phyloP scores from a whole-genome alignment of 768 basidiomycete species.

The Russula ochroleuca region DNA sequence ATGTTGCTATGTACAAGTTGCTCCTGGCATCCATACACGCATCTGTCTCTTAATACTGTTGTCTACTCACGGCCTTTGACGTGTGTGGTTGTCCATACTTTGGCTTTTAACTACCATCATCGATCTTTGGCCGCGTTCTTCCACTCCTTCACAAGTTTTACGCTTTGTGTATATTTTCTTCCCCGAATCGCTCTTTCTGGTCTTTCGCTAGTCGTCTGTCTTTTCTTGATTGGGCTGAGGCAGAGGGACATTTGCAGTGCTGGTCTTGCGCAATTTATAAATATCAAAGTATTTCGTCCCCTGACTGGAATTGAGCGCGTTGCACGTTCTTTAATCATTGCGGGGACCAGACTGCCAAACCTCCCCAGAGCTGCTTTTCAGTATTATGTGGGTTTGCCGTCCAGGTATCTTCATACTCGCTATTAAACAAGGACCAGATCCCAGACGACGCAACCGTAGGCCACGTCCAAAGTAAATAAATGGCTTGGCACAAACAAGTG shows the following conservation, averaged over 20 bases:
- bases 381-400: not conserved
- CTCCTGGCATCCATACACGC: constrained; percentile 6
- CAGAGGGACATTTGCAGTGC: constrained; percentile 18
- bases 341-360: not conserved
- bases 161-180: constrained; percentile 15
- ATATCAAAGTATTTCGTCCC: not conserved
- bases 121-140: not conserved
- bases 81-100: constrained; percentile 20
- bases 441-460: not conserved
- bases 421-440: not conserved
- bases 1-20: constrained; percentile 21
- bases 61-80: not conserved
- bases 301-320: not conserved
- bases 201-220: constrained; percentile 4
- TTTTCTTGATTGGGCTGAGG: constrained; percentile 9
- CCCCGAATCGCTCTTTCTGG: not conserved
- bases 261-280: constrained; percentile 17
- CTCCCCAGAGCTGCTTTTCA: not conserved
- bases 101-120: constrained; percentile 10
- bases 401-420: not conserved
- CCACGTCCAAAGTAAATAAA: too few species aligned
- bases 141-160: constrained; percentile 3
- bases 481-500: not conserved
- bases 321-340: not conserved
- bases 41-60: constrained; percentile 2